Percentiles rank a stretch among this genome's conserved stretches.
phyloP scores from a whole-genome alignment of 164 flowering plant species.

The Annona cherimola region DNA sequence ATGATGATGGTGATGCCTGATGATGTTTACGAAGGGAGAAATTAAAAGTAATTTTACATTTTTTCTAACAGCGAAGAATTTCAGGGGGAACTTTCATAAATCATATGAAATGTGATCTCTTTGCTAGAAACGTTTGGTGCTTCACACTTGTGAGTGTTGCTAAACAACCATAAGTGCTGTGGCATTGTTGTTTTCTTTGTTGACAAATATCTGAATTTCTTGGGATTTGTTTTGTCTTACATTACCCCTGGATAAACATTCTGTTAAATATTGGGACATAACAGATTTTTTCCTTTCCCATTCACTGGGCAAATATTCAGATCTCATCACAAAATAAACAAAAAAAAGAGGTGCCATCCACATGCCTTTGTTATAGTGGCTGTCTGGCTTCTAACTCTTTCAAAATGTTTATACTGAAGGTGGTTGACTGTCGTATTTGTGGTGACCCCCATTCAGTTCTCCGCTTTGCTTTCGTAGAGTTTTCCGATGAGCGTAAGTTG shows the following conservation, averaged over 20 bases:
- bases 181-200: neutral
- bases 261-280: neutral
- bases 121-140: neutral
- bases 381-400: neutral
- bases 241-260: neutral
- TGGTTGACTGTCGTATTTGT: conserved; percentile 96
- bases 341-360: neutral
- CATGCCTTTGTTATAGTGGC: neutral
- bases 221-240: too few species aligned
- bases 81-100: too few species aligned
- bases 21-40: too few species aligned
- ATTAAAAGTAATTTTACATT: too few species aligned
- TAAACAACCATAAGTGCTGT: neutral
- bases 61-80: too few species aligned
- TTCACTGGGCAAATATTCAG: neutral
- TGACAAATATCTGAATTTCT: neutral
- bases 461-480: conserved; percentile 94
- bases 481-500: conserved; percentile 83
- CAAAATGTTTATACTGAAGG: conserved; percentile 40
- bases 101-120: too few species aligned
- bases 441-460: conserved; percentile 96
- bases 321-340: neutral
- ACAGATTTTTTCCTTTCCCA: neutral
- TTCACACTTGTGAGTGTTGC: neutral
- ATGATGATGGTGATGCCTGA: too few species aligned